Evolutionary conservation across 306 rosid species (phyloP), one percentile per base, ranked within the genome.

Genomic region (Comarum palustre): DNA sequence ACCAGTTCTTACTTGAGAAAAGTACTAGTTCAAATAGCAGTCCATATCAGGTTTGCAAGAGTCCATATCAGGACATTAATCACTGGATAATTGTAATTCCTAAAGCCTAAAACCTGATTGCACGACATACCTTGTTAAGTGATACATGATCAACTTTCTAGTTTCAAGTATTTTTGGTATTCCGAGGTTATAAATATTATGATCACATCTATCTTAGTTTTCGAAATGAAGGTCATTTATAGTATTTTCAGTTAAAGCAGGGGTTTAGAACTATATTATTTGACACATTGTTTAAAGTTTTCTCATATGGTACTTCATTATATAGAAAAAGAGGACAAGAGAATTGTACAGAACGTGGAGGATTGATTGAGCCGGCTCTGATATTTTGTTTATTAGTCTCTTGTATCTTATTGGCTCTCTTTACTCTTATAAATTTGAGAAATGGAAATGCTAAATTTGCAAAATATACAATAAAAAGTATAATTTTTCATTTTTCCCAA

Each of bases 361-460:
- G 36, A 34, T 34, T 34, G 64, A 90, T 79, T 16, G 90, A 48
- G 73, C 84, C 54, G 52, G 86, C 92, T 83, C 91, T 81, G 57
- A 77, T 82, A 71, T 86, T 81, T 51, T 81, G 79, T 80, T 51
- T 86, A 31, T 24, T 3, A 1, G 5, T 45, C 4, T 3, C 6
- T 45, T 8, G 3, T 68, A 16, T 5, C 17, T 57, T 12, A 50
- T 36, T 82, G 46, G 78, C 82, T 74, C 72, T 80, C 78, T 80
- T 89, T 71, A 61, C 66, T 74, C 54, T 81, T 75, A 80, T 41
- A 55, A 71, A 52, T 43, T 78, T 69, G 51, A 71, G 32, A 38
- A 77, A 88, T 68, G 75, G 73, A 42, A 72, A 61, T 75, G 81
- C 41, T 38, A 38, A 38, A 38, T 38, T 38, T 38, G 41, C 46